Conservation (phyloP, 495 filamentous ascomycete species). For the Tuber magnatum region DNA sequence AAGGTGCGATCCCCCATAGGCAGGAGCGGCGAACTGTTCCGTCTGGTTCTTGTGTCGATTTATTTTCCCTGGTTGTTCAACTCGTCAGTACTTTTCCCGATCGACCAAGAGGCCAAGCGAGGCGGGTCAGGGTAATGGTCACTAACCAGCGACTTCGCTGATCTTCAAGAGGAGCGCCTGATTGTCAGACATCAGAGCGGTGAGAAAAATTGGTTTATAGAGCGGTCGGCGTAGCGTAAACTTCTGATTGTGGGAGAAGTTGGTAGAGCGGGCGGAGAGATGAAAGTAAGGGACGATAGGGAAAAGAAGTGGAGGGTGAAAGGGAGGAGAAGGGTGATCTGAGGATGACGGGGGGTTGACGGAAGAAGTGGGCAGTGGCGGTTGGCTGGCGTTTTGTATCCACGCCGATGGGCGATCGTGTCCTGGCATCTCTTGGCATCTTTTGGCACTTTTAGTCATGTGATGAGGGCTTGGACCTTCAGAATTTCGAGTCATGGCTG, state of each 20-base stretch:
- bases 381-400: constrained; percentile 36
- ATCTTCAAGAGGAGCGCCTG: constrained; percentile 70
- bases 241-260: neutral
- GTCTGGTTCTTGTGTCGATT: constrained; percentile 70
- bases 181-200: constrained; percentile 55
- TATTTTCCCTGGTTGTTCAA: constrained; percentile 57
- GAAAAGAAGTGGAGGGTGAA: neutral
- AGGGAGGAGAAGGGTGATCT: neutral
- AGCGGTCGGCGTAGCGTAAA: neutral
- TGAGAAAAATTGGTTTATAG: neutral
- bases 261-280: neutral
- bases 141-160: constrained; percentile 63
- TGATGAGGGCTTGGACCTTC: neutral
- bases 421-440: constrained; percentile 2
- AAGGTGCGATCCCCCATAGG: constrained; percentile 19
- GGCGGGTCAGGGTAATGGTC: constrained; percentile 16
- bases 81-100: neutral
- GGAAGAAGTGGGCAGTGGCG: constrained; percentile 27
- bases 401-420: neutral
- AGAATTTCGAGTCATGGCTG: neutral
- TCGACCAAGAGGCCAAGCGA: constrained; percentile 25
- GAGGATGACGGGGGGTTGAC: constrained; percentile 26
- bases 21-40: constrained; percentile 38
- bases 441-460: neutral
- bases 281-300: neutral